phyloP scores from a whole-genome alignment of 2,329 filamentous ascomycete genomes.

The Cordyceps javanica region DNA sequence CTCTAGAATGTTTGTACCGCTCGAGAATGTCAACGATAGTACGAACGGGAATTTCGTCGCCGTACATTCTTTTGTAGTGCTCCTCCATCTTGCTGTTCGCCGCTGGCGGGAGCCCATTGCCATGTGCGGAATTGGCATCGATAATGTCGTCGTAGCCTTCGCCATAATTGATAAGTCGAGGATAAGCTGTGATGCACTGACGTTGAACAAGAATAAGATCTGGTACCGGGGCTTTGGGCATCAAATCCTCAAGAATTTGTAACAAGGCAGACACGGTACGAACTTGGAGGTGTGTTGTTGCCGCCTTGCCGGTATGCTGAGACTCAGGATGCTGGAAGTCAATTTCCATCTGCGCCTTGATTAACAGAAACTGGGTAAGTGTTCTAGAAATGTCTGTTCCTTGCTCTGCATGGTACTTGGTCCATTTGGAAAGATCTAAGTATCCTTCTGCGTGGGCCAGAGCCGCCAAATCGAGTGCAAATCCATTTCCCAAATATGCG shows the following conservation, averaged over 20 bases:
- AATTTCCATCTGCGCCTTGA: conserved; percentile 78
- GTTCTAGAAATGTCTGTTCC: conserved; percentile 62
- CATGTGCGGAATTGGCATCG: conserved; percentile 71
- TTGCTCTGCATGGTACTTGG: conserved; percentile 62
- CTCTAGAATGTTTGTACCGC: conserved; percentile 79
- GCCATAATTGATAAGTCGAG: conserved; percentile 91
- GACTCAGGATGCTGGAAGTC: conserved; percentile 63
- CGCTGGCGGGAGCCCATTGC: conserved; percentile 72
- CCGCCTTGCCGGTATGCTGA: conserved; percentile 50
- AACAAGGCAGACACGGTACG: conserved; percentile 79
- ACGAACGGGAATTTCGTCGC: conserved; percentile 78
- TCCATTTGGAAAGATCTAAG: conserved; percentile 79
- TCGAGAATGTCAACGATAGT: conserved; percentile 80
- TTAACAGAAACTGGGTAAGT: conserved; percentile 72
- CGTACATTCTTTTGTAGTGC: conserved; percentile 97
- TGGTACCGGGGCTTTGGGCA: conserved; percentile 51
- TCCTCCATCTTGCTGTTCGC: conserved; percentile 94
- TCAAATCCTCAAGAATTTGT: conserved; percentile 67
- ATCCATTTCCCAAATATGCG: conserved; percentile 70
- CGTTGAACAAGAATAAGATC: conserved; percentile 78
- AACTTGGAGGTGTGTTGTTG: conserved; percentile 67
- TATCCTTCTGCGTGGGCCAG: conserved; percentile 73
- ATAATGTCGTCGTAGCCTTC: conserved; percentile 90
- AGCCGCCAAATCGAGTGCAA: conserved; percentile 81
- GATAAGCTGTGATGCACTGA: conserved; percentile 85